Conservation (phyloP, 495 filamentous ascomycete species). For the Penicillium coffeae region DNA sequence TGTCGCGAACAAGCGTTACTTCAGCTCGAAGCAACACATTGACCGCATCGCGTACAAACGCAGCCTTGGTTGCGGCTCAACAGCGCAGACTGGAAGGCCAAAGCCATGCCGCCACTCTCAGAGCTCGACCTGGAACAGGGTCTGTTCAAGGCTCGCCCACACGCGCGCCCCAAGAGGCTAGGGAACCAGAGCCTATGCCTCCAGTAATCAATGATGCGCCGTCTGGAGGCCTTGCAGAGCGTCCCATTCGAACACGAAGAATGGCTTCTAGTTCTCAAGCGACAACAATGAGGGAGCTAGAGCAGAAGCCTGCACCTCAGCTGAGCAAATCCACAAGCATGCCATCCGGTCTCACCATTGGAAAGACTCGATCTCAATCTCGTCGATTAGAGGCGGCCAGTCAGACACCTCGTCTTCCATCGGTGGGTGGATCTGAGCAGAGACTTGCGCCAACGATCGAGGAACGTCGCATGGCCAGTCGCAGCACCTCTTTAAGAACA, state of each 20-base stretch:
- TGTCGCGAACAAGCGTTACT: slow-evolving; percentile 27
- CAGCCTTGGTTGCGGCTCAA: slow-evolving; percentile 40
- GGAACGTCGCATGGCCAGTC: slow-evolving; percentile 8
- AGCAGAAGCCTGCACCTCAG: slow-evolving; percentile 25
- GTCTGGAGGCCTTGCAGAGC: slow-evolving; percentile 38
- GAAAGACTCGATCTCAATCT: slow-evolving; percentile 47
- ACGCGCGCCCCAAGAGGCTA: slow-evolving; percentile 15
- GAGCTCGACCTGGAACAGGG: slow-evolving; percentile 30
- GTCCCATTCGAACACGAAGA: slow-evolving; percentile 39
- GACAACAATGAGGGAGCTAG: slow-evolving; percentile 26
- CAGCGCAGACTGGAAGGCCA: slow-evolving; percentile 39
- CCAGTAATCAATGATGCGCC: background rate
- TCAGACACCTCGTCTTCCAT: slow-evolving; percentile 15
- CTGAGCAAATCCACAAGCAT: slow-evolving; percentile 30
- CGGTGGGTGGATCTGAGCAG: slow-evolving; percentile 19
- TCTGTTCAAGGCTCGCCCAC: slow-evolving; percentile 25
- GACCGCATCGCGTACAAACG: slow-evolving; percentile 36
- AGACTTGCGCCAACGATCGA: slow-evolving; percentile 20
- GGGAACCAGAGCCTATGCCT: slow-evolving; percentile 13
- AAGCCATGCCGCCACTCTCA: slow-evolving; percentile 46
- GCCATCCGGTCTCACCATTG: slow-evolving; percentile 35
- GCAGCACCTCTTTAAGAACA: slow-evolving; percentile 19
- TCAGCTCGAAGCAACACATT: slow-evolving; percentile 24
- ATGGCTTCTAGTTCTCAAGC: slow-evolving; percentile 39
- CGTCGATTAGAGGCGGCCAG: slow-evolving; percentile 35